Evolutionary conservation across 1,284 basidiomycete genomes (phyloP).

Genomic region (Rhodotorula sp.): DNA sequence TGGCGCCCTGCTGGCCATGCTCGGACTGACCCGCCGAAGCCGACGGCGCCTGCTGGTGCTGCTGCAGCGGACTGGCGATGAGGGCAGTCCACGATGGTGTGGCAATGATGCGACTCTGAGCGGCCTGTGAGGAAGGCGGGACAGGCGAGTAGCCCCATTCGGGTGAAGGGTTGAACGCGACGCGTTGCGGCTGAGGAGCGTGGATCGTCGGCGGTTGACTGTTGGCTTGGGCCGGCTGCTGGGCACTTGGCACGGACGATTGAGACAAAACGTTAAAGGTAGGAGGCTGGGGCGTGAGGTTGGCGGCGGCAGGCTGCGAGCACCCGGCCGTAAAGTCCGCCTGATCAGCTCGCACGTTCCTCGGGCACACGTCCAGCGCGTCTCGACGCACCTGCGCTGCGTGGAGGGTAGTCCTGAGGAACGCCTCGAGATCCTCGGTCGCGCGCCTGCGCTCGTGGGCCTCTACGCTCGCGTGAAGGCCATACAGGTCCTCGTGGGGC

Average conservation of each 20-base stretch:
- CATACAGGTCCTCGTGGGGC: slow-evolving; percentile 7
- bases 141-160: slow-evolving; percentile 19
- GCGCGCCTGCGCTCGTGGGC: slow-evolving; percentile 20
- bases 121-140: slow-evolving; percentile 2
- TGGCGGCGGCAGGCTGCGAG: slow-evolving; percentile 1
- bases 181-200: slow-evolving; percentile 25
- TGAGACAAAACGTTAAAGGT: slow-evolving; percentile 7
- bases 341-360: neutral
- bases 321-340: too few species aligned
- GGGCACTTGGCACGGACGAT: neutral
- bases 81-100: slow-evolving; percentile 31
- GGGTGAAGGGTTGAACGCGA: slow-evolving; percentile 16
- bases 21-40: neutral
- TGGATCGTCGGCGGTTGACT: neutral
- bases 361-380: too few species aligned
- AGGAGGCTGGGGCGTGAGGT: slow-evolving; percentile 4
- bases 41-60: neutral
- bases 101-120: slow-evolving; percentile 28
- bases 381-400: slow-evolving; percentile 13
- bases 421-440: slow-evolving; percentile 29
- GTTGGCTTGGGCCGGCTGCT: neutral
- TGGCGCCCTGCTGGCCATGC: neutral
- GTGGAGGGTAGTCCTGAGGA: slow-evolving; percentile 28
- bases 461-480: slow-evolving; percentile 12
- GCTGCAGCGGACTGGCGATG: slow-evolving; percentile 17